Conservation (phyloP, 2,329 filamentous ascomycete species). For the Arthrobotrys musiformis region DNA sequence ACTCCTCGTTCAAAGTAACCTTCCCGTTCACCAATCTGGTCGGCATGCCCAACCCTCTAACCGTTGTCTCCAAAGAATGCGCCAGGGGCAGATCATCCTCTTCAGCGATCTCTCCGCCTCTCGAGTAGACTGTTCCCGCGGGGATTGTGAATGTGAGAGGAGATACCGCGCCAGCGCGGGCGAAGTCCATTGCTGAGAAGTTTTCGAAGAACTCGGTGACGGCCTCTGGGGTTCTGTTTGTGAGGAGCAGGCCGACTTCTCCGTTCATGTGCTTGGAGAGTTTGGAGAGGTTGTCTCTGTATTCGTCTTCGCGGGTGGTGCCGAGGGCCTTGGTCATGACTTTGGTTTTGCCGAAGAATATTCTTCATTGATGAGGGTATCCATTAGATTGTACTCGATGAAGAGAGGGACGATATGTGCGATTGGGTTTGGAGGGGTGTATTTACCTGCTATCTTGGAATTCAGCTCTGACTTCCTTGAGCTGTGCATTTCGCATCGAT, state of each 20-base stretch:
- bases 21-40: conserved; percentile 88
- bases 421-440: conserved; percentile 21
- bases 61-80: conserved; percentile 88
- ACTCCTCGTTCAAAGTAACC: conserved; percentile 78
- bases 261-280: conserved; percentile 82
- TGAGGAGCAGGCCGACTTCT: conserved; percentile 90
- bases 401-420: conserved; percentile 26
- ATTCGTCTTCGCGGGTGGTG: conserved; percentile 78
- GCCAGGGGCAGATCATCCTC: conserved; percentile 88
- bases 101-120: conserved; percentile 78
- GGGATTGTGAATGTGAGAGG: conserved; percentile 82
- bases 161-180: conserved; percentile 82
- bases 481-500: conserved; percentile 97
- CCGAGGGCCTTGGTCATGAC: conserved; percentile 97
- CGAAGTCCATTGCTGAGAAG: conserved; percentile 84
- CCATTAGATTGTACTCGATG: conserved; percentile 78
- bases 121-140: conserved; percentile 80
- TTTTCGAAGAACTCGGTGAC: conserved; percentile 78
- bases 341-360: conserved; percentile 99
- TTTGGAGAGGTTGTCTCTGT: conserved; percentile 62
- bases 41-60: conserved; percentile 88
- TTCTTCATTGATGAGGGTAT: too few relatives aligned
- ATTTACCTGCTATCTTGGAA: conserved; percentile 83
- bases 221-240: conserved; percentile 75
- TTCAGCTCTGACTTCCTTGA: conserved; percentile 88